Percentiles rank a stretch among this genome's conserved stretches.
Conservation (phyloP, 345 rosid species). For the Eucalyptus globulus region DNA sequence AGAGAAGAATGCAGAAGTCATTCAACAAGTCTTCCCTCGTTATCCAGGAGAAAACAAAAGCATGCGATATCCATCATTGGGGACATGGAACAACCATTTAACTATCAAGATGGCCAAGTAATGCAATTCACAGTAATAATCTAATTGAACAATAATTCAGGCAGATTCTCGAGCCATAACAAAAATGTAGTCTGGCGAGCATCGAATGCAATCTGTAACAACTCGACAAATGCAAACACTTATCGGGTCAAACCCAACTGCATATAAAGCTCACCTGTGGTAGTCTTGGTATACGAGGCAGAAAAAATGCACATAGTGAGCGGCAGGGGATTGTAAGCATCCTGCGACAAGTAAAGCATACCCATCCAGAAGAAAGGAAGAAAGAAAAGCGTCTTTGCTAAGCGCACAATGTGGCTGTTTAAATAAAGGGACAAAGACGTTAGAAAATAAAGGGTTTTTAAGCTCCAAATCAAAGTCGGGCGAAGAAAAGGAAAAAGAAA, state of each 20-base stretch:
- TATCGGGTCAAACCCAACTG: neutral
- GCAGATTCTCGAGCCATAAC: neutral
- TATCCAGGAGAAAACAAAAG: too few species aligned
- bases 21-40: too few species aligned
- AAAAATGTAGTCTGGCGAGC: neutral
- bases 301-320: conserved; percentile 62
- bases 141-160: neutral
- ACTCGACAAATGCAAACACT: neutral
- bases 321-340: conserved; percentile 43
- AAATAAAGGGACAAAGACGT: neutral
- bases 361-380: neutral
- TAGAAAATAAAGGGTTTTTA: too few species aligned
- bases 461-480: neutral
- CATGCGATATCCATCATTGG: too few species aligned
- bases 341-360: conserved; percentile 28
- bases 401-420: neutral
- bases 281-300: conserved; percentile 32
- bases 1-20: too few species aligned
- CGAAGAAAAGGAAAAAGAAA: neutral
- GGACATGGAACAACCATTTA: too few species aligned
- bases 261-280: conserved; percentile 28
- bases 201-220: neutral
- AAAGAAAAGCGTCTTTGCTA: neutral
- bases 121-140: too few species aligned
- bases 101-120: too few species aligned